Conservation (phyloP, 805 yeast genomes). For the Spathaspora arborariae region DNA sequence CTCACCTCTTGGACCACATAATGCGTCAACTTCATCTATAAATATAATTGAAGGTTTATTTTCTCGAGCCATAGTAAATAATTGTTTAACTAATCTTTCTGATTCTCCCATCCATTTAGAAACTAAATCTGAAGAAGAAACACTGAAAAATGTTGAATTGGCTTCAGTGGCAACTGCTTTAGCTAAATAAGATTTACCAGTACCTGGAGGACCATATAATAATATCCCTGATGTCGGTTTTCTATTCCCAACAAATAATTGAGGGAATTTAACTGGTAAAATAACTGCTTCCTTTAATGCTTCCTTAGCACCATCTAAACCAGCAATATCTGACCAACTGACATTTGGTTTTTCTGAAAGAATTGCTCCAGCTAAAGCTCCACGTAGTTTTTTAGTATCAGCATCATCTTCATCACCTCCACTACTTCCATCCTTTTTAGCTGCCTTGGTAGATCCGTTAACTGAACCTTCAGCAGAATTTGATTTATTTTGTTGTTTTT, state of each 20-base stretch:
- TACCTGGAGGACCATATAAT: slow-evolving; percentile 75
- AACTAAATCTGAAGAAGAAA: slow-evolving; percentile 92
- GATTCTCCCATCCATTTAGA: slow-evolving; percentile 99
- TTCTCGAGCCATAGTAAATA: slow-evolving; percentile 94
- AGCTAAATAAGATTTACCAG: slow-evolving; percentile 95
- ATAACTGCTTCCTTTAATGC: slow-evolving; percentile 97
- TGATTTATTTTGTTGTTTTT: slow-evolving; percentile 50
- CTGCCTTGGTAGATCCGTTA: slow-evolving; percentile 52
- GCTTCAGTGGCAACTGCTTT: slow-evolving; percentile 99
- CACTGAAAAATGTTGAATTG: slow-evolving; percentile 92
- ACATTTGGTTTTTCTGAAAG: slow-evolving; percentile 90
- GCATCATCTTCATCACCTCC: slow-evolving; percentile 64
- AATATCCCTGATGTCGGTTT: slow-evolving; percentile 90
- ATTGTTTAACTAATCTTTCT: slow-evolving; percentile 91
- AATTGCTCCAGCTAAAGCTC: slow-evolving; percentile 90
- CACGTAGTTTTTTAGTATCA: slow-evolving; percentile 84
- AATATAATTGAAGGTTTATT: slow-evolving; percentile 93
- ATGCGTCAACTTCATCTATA: slow-evolving; percentile 96
- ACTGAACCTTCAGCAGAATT: slow-evolving; percentile 48
- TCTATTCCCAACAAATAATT: slow-evolving; percentile 88
- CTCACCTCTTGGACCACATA: slow-evolving; percentile 97
- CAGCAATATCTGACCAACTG: slow-evolving; percentile 94
- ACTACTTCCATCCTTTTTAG: slow-evolving; percentile 50
- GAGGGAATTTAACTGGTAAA: slow-evolving; percentile 94
- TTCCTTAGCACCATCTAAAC: slow-evolving; percentile 91